Evolutionary conservation across 2,329 filamentous ascomycete species (phyloP).

Genomic region (Parastagonospora nodorum): DNA sequence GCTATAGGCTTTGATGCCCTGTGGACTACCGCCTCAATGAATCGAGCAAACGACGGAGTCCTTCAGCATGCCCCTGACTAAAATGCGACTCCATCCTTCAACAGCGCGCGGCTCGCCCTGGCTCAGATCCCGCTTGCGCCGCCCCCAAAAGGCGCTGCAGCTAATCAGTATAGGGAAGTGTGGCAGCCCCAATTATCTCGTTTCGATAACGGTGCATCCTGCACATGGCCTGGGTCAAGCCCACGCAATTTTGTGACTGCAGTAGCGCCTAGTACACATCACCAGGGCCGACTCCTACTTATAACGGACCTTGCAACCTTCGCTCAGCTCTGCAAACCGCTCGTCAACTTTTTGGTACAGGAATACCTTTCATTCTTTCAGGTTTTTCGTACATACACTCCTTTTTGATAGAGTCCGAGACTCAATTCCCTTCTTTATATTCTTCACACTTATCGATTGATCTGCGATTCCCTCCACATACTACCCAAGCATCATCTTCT

Average conservation of each 20-base stretch:
- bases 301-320: constrained; percentile 10
- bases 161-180: constrained; percentile 20
- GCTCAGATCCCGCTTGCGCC: constrained; percentile 11
- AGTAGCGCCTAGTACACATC: constrained; percentile 25
- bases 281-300: constrained; percentile 13
- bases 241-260: constrained; percentile 16
- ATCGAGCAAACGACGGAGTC: constrained; percentile 3
- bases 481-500: not conserved
- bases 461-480: not conserved
- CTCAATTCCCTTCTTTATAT: constrained; percentile 31
- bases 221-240: constrained; percentile 11
- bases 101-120: constrained; percentile 29
- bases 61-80: constrained; percentile 29
- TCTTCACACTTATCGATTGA: constrained; percentile 5
- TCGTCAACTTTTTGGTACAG: constrained; percentile 30
- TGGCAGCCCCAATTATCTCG: constrained; percentile 13
- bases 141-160: constrained; percentile 15
- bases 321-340: constrained; percentile 14
- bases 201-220: constrained; percentile 14
- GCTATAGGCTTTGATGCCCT: not conserved
- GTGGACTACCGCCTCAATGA: constrained; percentile 3
- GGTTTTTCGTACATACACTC: constrained; percentile 24
- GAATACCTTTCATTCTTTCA: constrained; percentile 40
- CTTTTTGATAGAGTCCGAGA: constrained; percentile 41
- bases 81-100: constrained; percentile 8